Evolutionary conservation across 2,329 filamentous ascomycete genomes (phyloP).

Genomic region (Cyphellophora europaea): DNA sequence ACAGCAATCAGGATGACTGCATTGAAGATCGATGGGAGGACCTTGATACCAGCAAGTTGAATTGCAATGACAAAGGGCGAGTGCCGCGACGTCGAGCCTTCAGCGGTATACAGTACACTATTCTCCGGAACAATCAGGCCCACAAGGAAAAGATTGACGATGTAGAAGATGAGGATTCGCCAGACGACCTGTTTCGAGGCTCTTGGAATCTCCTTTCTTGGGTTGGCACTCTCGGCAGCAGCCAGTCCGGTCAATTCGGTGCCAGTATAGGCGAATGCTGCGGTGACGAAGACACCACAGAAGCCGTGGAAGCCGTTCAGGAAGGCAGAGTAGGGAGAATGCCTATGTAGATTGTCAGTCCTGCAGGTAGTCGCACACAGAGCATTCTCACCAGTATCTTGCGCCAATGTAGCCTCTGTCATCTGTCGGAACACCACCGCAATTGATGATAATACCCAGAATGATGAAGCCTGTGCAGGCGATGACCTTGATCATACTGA

Average conservation of each 20-base stretch:
- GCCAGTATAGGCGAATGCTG: constrained; percentile 53
- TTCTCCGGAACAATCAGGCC: constrained; percentile 63
- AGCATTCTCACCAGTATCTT: constrained; percentile 41
- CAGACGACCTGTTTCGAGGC: constrained; percentile 89
- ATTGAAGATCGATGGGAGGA: constrained; percentile 83
- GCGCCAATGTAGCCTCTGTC: constrained; percentile 16
- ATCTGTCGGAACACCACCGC: constrained; percentile 48
- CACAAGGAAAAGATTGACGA: constrained; percentile 71
- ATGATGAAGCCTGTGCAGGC: constrained; percentile 60
- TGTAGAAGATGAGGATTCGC: constrained; percentile 85
- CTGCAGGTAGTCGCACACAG: constrained; percentile 50
- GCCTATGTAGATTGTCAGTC: constrained; percentile 21
- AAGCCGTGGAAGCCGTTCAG: constrained; percentile 60
- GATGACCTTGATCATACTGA: constrained; percentile 48
- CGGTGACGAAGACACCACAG: constrained; percentile 55
- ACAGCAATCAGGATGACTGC: constrained; percentile 87
- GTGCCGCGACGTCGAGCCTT: constrained; percentile 61
- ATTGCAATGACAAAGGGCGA: constrained; percentile 95
- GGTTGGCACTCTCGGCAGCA: constrained; percentile 50
- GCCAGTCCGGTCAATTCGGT: constrained; percentile 54
- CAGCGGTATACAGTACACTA: constrained; percentile 41
- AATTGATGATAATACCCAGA: constrained; percentile 75
- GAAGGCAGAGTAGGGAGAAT: constrained; percentile 57
- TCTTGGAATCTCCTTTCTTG: constrained; percentile 64
- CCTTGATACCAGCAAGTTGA: constrained; percentile 68